Conservation (phyloP, 768 basidiomycete species). For the Sarcodon sp. region DNA sequence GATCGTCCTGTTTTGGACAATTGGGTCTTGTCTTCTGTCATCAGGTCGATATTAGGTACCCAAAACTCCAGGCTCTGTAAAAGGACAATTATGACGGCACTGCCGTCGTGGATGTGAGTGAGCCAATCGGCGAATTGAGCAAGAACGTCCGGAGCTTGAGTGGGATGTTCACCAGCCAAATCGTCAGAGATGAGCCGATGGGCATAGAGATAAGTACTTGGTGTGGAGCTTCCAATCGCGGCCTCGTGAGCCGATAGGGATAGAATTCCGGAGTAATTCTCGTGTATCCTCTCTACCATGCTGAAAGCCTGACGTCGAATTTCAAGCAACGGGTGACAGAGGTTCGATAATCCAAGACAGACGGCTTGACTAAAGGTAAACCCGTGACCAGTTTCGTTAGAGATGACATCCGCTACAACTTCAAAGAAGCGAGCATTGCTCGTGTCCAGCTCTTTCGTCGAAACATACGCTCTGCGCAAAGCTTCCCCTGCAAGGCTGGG, state of each 20-base stretch:
- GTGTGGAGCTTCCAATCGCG: slow-evolving; percentile 54
- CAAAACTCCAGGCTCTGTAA: slow-evolving; percentile 77
- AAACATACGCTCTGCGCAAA: slow-evolving; percentile 57
- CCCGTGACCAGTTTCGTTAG: slow-evolving; percentile 35
- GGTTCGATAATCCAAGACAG: slow-evolving; percentile 73
- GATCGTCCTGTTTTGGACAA: slow-evolving; percentile 47
- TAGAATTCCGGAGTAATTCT: slow-evolving; percentile 51
- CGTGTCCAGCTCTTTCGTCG: slow-evolving; percentile 35
- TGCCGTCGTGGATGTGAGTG: slow-evolving; percentile 41
- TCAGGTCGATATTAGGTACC: slow-evolving; percentile 65
- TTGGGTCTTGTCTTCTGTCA: slow-evolving; percentile 41
- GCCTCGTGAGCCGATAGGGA: slow-evolving; percentile 66
- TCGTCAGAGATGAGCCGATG: slow-evolving; percentile 68
- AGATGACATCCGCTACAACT: slow-evolving; percentile 59
- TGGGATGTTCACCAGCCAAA: slow-evolving; percentile 66
- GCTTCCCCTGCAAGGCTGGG: slow-evolving; percentile 47
- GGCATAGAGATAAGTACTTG: slow-evolving; percentile 70
- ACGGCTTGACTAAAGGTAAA: slow-evolving; percentile 66
- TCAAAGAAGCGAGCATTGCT: slow-evolving; percentile 66
- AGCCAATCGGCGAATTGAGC: slow-evolving; percentile 62
- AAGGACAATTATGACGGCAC: slow-evolving; percentile 38
- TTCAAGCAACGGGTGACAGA: slow-evolving; percentile 54
- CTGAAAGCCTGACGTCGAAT: slow-evolving; percentile 70
- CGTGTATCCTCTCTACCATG: slow-evolving; percentile 62
- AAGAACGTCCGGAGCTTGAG: slow-evolving; percentile 51